These are phyloP conservation scores for Skeletonema grethae DNA, from an alignment of 108 stramenopile species.

Conservation along the genomic window DNA sequence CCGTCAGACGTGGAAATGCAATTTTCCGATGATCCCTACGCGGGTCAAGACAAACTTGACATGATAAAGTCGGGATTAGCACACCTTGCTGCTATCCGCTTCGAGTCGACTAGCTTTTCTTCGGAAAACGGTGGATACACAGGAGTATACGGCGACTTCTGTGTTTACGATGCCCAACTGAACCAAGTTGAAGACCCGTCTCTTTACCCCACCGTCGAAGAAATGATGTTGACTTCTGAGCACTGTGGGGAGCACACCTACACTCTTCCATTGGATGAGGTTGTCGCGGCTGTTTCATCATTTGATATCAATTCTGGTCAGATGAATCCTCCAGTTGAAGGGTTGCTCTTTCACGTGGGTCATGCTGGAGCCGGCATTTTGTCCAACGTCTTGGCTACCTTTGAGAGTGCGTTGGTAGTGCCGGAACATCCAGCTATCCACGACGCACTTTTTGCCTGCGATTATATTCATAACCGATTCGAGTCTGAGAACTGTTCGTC, in stretches of 20 bases:
- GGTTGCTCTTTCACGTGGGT: constrained; percentile 11
- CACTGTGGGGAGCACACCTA: constrained; percentile 21
- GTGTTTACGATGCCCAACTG: background rate
- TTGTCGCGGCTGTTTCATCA: background rate
- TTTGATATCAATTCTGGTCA: background rate
- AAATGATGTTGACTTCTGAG: constrained; percentile 6
- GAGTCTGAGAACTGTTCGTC: background rate
- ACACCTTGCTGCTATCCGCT: constrained; percentile 6
- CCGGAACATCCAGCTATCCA: constrained; percentile 14
- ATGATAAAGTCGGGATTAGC: constrained; percentile 7
- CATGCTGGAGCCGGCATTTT: constrained; percentile 10
- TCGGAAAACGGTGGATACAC: background rate
- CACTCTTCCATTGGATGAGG: constrained; percentile 7
- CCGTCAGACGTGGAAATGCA: background rate
- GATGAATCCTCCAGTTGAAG: constrained; percentile 3
- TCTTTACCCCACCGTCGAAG: constrained; percentile 4
- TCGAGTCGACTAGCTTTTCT: constrained; percentile 6
- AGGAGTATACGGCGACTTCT: constrained; percentile 18
- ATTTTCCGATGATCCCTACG: constrained; percentile 16
- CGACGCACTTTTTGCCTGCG: constrained; percentile 14
- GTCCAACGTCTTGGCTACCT: constrained; percentile 11
- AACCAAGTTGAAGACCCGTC: constrained; percentile 9
- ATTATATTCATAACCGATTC: background rate
- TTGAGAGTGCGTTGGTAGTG: background rate
- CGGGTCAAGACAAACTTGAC: background rate